phyloP scores from a whole-genome alignment of 1,139 yeast genomes.

The Yamadazyma sp. region DNA sequence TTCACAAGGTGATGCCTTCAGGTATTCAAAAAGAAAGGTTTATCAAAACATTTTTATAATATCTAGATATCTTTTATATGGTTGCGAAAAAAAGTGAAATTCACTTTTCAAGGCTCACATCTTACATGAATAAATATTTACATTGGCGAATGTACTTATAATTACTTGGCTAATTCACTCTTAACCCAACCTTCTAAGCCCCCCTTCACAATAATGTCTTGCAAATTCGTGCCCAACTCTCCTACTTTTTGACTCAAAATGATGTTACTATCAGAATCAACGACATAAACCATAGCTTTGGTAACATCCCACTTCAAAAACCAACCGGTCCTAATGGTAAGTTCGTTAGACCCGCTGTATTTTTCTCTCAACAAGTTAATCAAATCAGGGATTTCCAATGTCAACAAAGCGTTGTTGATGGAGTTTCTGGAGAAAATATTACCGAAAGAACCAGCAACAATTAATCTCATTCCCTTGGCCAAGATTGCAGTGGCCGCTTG shows the following conservation, averaged over 20 bases:
- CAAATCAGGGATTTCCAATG: slow-evolving; percentile 88
- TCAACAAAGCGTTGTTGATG: slow-evolving; percentile 90
- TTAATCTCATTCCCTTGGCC: slow-evolving; percentile 89
- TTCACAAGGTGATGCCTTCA: no score
- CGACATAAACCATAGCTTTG: slow-evolving; percentile 73
- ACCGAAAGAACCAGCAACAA: slow-evolving; percentile 96
- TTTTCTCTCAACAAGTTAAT: slow-evolving; percentile 73
- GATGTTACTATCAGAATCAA: slow-evolving; percentile 63
- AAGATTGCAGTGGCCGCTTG: slow-evolving; percentile 97
- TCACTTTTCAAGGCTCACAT: no score
- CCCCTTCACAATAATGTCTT: slow-evolving; percentile 94
- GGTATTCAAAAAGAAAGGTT: no score
- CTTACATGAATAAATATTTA: slow-evolving; percentile 2
- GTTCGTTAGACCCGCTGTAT: slow-evolving; percentile 57
- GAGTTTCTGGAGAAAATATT: slow-evolving; percentile 94
- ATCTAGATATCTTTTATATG: no score
- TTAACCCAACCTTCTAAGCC: slow-evolving; percentile 99
- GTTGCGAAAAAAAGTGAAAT: no score
- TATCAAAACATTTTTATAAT: no score
- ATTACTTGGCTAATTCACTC: slow-evolving; percentile 52
- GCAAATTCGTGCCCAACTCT: slow-evolving; percentile 91
- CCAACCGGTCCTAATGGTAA: slow-evolving; percentile 95
- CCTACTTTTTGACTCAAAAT: slow-evolving; percentile 87
- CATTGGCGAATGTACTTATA: background rate
- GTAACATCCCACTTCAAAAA: slow-evolving; percentile 91